phyloP scores from a whole-genome alignment of 2,329 filamentous ascomycete genomes.

The Colletotrichum brevisporum region DNA sequence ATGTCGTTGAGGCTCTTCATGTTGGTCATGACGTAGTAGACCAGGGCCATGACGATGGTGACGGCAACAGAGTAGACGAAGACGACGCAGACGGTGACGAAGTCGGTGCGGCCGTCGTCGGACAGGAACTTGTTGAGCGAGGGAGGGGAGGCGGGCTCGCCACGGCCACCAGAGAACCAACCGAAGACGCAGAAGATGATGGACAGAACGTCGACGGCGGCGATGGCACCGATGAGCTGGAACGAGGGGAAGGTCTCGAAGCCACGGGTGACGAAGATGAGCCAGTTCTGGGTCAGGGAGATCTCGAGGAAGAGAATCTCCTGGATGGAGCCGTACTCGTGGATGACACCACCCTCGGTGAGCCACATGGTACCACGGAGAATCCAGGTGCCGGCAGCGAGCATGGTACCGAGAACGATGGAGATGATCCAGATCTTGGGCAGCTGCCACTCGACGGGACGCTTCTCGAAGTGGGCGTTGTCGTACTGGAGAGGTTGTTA shows the following conservation, averaged over 20 bases:
- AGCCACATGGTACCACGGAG: slow-evolving; percentile 80
- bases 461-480: slow-evolving; percentile 81
- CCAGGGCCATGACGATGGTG: slow-evolving; percentile 75
- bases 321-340: slow-evolving; percentile 82
- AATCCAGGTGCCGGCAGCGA: slow-evolving; percentile 81
- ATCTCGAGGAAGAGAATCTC: slow-evolving; percentile 83
- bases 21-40: slow-evolving; percentile 74
- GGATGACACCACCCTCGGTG: slow-evolving; percentile 78
- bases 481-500: slow-evolving; percentile 65
- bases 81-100: slow-evolving; percentile 75
- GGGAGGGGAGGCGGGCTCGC: slow-evolving; percentile 50
- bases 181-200: slow-evolving; percentile 84
- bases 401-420: slow-evolving; percentile 75
- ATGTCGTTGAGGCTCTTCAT: slow-evolving; percentile 72
- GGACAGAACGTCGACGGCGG: slow-evolving; percentile 78
- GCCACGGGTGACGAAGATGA: slow-evolving; percentile 83
- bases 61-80: slow-evolving; percentile 78
- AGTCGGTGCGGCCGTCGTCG: slow-evolving; percentile 58
- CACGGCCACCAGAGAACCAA: slow-evolving; percentile 72
- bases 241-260: slow-evolving; percentile 81
- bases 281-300: slow-evolving; percentile 82
- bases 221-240: slow-evolving; percentile 80
- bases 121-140: slow-evolving; percentile 51
- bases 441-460: slow-evolving; percentile 84
- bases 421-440: slow-evolving; percentile 87